Percentiles rank a stretch among this genome's conserved stretches.
Conservation (phyloP, 2,329 filamentous ascomycete species). For the Orbilia ellipsospora region DNA sequence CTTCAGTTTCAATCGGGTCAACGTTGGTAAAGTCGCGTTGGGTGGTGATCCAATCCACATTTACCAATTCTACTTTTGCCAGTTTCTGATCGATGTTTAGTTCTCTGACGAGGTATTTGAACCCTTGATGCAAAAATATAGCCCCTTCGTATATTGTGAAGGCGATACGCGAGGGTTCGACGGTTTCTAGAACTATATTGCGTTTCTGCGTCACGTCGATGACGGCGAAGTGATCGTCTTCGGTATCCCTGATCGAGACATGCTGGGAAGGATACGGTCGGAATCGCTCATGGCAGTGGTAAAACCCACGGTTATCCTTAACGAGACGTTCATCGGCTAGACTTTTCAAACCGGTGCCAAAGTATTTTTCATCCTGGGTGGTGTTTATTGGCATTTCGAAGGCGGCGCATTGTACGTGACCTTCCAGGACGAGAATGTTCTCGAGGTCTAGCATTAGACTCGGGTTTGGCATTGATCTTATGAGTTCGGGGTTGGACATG, state of each 20-base stretch:
- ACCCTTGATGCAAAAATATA: conserved; percentile 96
- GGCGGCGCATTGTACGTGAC: conserved; percentile 94
- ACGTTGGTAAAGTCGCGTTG: conserved; percentile 95
- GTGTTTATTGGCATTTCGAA: conserved; percentile 93
- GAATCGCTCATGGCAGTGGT: conserved; percentile 88
- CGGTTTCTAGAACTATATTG: conserved; percentile 89
- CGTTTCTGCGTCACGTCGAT: conserved; percentile 84
- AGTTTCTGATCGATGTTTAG: conserved; percentile 80
- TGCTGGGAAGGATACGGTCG: conserved; percentile 80
- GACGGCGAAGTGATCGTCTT: conserved; percentile 89
- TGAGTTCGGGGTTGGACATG: conserved; percentile 94
- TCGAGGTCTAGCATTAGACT: conserved; percentile 90
- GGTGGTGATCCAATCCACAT: conserved; percentile 93
- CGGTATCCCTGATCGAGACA: conserved; percentile 80
- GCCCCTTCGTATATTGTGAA: conserved; percentile 97
- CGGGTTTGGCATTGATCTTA: conserved; percentile 83
- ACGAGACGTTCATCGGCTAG: conserved; percentile 73
- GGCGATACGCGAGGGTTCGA: conserved; percentile 94
- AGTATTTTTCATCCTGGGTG: conserved; percentile 79
- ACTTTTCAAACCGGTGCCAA: conserved; percentile 76
- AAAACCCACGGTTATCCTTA: conserved; percentile 81
- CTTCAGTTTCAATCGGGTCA: conserved; percentile 91
- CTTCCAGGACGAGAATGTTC: conserved; percentile 90
- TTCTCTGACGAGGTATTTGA: conserved; percentile 89
- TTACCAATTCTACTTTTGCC: conserved; percentile 86